phyloP scores from a whole-genome alignment of 75 land plant species.

The Cryptomeria japonica region DNA sequence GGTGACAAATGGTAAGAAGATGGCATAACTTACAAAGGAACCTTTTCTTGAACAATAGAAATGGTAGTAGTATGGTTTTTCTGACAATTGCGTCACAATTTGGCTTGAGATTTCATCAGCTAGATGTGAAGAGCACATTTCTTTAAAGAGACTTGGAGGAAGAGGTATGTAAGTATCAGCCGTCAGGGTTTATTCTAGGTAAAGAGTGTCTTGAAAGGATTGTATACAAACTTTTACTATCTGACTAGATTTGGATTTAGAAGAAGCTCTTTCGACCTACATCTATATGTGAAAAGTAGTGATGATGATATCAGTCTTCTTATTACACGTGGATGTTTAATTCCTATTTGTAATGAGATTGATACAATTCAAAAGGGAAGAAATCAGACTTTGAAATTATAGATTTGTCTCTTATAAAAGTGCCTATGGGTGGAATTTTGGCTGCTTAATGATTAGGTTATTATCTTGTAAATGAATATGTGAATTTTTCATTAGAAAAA shows the following conservation, averaged over 20 bases:
- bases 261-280: not conserved
- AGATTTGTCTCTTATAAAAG: not conserved
- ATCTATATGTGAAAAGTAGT: not conserved
- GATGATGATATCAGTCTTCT: not conserved
- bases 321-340: too few species aligned
- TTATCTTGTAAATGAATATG: not conserved
- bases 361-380: not conserved
- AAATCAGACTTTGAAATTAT: not conserved
- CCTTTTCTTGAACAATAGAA: not conserved
- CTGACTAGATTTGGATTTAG: not conserved
- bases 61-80: not conserved
- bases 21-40: not conserved
- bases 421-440: not conserved
- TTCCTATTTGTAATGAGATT: not conserved
- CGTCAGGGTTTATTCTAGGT: not conserved
- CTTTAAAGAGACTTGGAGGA: not conserved
- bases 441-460: not conserved
- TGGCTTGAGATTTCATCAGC: not conserved
- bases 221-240: too few species aligned
- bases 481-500: not conserved
- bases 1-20: not conserved
- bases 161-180: not conserved
- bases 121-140: not conserved
- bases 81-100: not conserved
- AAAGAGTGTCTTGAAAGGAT: too few species aligned